These are phyloP conservation scores for Podospora pseudoanserina DNA, from an alignment of 495 filamentous ascomycete genomes.

Conservation along the genomic window DNA sequence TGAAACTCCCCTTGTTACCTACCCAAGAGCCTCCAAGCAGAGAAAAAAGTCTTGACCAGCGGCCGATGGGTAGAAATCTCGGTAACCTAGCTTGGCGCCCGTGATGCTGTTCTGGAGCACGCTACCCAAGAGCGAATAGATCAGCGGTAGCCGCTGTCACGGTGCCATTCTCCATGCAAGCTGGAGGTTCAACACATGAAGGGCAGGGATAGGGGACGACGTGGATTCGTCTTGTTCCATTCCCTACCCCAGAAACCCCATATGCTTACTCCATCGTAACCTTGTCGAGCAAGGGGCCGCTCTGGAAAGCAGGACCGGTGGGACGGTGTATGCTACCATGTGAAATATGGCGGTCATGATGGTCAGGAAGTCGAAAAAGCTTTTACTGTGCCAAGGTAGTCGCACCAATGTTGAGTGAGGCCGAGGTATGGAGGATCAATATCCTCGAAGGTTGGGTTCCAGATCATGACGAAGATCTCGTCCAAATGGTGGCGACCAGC, in stretches of 20 bases:
- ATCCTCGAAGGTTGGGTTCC: too few species aligned
- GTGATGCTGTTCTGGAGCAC: neutral
- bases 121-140: neutral
- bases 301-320: neutral
- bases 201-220: neutral
- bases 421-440: too few species aligned
- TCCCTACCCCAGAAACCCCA: neutral
- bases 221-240: neutral
- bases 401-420: too few species aligned
- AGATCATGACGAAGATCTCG: too few species aligned
- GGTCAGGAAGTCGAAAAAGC: too few species aligned
- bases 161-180: neutral
- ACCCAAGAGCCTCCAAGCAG: neutral
- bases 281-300: neutral
- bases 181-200: neutral
- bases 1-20: neutral
- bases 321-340: neutral
- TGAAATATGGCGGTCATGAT: neutral
- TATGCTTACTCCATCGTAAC: neutral
- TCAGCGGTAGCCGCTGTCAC: conserved; percentile 6
- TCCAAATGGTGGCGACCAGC: too few species aligned
- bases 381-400: too few species aligned
- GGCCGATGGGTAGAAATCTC: neutral
- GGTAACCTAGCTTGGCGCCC: neutral
- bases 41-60: neutral